These are phyloP conservation scores for Xylariaceae sp. DNA, from an alignment of 2,329 filamentous ascomycete species.

Conservation along the genomic window DNA sequence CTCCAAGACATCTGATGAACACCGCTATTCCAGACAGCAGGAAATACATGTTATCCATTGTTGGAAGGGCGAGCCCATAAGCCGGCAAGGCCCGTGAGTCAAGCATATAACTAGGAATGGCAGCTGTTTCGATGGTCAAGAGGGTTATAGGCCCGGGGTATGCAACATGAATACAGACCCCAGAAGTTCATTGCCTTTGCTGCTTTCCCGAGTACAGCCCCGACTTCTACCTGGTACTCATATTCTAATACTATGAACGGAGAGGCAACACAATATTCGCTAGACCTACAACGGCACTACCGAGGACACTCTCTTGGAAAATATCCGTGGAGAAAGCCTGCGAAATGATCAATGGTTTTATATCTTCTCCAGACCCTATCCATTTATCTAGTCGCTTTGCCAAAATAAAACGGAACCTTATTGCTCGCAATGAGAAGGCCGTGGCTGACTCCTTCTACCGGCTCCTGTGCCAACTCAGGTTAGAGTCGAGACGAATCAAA, in stretches of 20 bases:
- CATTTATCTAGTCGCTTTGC: constrained; percentile 38
- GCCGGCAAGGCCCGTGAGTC: constrained; percentile 1
- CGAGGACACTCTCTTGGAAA: too few relatives aligned
- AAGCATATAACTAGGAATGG: constrained; percentile 7
- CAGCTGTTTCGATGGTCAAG: constrained; percentile 8
- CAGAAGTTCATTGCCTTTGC: too few relatives aligned
- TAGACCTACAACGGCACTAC: too few relatives aligned
- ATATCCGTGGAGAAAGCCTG: constrained; percentile 4
- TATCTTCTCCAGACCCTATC: constrained; percentile 32
- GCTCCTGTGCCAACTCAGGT: constrained; percentile 31
- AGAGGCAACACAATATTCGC: too few relatives aligned
- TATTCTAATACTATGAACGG: too few relatives aligned
- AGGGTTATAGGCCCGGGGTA: not conserved
- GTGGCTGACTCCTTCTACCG: constrained; percentile 38
- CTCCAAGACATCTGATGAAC: constrained; percentile 9
- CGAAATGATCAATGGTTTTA: constrained; percentile 13
- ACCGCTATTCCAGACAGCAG: too few relatives aligned
- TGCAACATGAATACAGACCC: constrained; percentile 7
- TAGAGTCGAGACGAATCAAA: constrained; percentile 34
- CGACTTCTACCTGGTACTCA: too few relatives aligned
- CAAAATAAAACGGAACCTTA: constrained; percentile 36
- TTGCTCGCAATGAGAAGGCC: constrained; percentile 32
- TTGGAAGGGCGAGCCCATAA: too few relatives aligned
- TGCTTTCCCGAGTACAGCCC: too few relatives aligned
- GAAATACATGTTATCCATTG: too few relatives aligned